Percentiles rank a stretch among this genome's conserved stretches.
Conservation (phyloP, 495 filamentous ascomycete species). For the Penicillium angulare region DNA sequence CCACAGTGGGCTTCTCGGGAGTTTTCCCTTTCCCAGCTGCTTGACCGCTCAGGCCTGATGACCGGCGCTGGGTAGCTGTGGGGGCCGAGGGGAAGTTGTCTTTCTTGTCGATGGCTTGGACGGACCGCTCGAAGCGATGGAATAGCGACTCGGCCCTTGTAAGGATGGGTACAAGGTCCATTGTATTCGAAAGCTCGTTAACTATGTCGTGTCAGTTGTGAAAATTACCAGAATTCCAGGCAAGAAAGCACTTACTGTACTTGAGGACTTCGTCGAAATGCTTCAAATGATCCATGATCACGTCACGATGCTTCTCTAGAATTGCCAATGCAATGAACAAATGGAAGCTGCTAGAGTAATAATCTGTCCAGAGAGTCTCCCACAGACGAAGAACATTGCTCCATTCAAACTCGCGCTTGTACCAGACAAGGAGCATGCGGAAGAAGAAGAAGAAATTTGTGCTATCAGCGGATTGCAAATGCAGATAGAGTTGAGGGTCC, state of each 20-base stretch:
- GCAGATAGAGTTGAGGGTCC: constrained; percentile 90
- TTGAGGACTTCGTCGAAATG: constrained; percentile 97
- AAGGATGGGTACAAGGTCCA: constrained; percentile 81
- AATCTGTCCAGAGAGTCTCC: constrained; percentile 96
- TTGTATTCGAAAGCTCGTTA: constrained; percentile 91
- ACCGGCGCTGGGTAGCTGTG: constrained; percentile 51
- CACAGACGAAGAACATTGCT: constrained; percentile 80
- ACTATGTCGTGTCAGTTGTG: constrained; percentile 40
- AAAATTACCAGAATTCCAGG: background rate
- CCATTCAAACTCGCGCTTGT: constrained; percentile 95
- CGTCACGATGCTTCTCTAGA: constrained; percentile 88
- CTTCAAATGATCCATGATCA: constrained; percentile 92
- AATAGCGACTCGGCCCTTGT: constrained; percentile 87
- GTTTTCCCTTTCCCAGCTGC: constrained; percentile 34
- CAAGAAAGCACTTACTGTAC: constrained; percentile 64
- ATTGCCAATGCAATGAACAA: constrained; percentile 92
- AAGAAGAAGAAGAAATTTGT: constrained; percentile 99
- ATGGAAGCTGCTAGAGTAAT: constrained; percentile 82
- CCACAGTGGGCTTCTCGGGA: constrained; percentile 24
- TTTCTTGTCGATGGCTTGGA: constrained; percentile 86
- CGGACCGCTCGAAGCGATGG: constrained; percentile 77
- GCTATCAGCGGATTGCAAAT: constrained; percentile 83
- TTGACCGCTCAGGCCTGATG: constrained; percentile 12
- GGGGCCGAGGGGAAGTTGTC: constrained; percentile 74
- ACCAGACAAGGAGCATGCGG: constrained; percentile 97